Evolutionary conservation across 2,329 filamentous ascomycete species (phyloP).

Genomic region (Fusarium haematococcum): DNA sequence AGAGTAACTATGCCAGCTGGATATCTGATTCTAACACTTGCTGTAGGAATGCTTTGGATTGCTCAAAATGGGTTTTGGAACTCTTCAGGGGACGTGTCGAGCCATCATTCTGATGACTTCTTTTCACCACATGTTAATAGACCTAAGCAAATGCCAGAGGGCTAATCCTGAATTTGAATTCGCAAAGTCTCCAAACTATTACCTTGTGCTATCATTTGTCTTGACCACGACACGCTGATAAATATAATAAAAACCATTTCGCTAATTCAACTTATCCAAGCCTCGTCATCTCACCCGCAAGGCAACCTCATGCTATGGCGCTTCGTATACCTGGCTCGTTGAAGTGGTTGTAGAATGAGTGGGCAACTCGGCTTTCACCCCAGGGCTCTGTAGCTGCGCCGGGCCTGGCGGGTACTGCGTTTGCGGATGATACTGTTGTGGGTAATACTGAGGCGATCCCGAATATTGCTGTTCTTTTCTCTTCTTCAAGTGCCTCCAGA

Average conservation of each 20-base stretch:
- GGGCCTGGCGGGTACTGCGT: neutral
- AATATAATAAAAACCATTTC: neutral
- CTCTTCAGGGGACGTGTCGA: neutral
- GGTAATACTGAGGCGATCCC: neutral
- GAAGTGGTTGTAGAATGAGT: neutral
- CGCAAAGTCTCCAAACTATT: neutral
- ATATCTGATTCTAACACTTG: neutral
- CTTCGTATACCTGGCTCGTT: neutral
- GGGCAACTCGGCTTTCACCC: neutral
- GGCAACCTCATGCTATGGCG: neutral
- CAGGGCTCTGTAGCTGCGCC: neutral
- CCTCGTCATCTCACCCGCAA: neutral
- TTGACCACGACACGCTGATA: neutral
- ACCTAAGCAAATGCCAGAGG: neutral
- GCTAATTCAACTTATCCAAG: neutral
- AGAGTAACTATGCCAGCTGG: neutral
- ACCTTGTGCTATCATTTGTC: neutral
- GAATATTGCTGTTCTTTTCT: neutral
- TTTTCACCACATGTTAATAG: neutral
- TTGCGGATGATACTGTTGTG: neutral
- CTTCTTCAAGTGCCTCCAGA: neutral
- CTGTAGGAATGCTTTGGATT: too few relatives aligned
- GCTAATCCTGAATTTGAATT: neutral
- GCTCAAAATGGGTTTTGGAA: neutral
- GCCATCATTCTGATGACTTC: neutral